These are phyloP conservation scores for Lentinus brumalis DNA, from an alignment of 768 basidiomycete genomes.

Conservation along the genomic window DNA sequence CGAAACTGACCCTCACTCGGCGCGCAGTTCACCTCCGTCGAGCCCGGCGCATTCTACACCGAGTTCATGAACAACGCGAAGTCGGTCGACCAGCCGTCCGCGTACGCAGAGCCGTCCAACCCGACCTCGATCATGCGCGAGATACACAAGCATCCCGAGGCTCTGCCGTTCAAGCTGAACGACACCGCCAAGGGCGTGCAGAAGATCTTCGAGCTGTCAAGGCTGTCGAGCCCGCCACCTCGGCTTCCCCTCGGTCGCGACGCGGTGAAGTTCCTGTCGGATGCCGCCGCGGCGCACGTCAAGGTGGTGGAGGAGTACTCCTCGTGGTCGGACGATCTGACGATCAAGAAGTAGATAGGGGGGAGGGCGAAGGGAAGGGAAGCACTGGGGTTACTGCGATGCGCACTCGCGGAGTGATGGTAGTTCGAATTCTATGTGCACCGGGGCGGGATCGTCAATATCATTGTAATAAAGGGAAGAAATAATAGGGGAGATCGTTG, in stretches of 20 bases:
- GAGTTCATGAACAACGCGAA: neutral
- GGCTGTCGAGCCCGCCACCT: slow-evolving; percentile 22
- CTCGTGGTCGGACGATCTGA: slow-evolving; percentile 15
- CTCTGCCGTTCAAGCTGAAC: neutral
- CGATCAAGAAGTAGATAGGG: neutral
- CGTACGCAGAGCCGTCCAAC: slow-evolving; percentile 16
- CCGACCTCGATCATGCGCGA: neutral
- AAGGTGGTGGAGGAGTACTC: slow-evolving; percentile 19
- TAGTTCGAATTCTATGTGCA: no score
- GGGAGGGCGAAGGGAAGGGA: neutral
- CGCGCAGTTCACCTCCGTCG: slow-evolving; percentile 22
- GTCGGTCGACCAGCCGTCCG: slow-evolving; percentile 9
- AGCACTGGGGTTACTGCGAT: neutral
- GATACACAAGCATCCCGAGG: neutral
- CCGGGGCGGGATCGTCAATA: no score
- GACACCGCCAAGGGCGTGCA: slow-evolving; percentile 24
- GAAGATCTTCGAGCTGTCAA: slow-evolving; percentile 21
- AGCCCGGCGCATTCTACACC: slow-evolving; percentile 24
- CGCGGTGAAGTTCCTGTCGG: neutral
- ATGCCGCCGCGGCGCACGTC: slow-evolving; percentile 2
- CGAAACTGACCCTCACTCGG: neutral
- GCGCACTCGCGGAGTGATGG: no score
- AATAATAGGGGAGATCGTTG: no score
- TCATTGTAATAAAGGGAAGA: no score
- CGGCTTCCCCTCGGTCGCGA: slow-evolving; percentile 24